Percentiles rank a stretch among this genome's conserved stretches.
Conservation (phyloP, 2,329 filamentous ascomycete genomes). For the Nemania sp. region DNA sequence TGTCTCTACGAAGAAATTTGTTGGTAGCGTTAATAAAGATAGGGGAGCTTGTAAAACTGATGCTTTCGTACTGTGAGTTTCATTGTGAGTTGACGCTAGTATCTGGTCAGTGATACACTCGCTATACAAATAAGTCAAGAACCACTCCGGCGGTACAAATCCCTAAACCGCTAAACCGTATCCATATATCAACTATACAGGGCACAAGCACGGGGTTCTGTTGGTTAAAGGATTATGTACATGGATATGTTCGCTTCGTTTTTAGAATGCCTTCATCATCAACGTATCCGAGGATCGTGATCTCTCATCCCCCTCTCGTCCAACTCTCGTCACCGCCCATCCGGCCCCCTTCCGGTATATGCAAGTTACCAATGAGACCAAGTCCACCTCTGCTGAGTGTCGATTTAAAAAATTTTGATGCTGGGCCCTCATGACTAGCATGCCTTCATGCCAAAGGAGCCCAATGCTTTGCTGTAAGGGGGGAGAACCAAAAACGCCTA, state of each 20-base stretch:
- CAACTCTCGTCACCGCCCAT: constrained; percentile 22
- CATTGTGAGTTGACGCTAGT: background rate
- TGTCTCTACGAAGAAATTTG: too few relatives aligned
- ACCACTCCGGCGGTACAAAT: background rate
- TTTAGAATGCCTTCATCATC: constrained; percentile 21
- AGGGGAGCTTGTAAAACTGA: background rate
- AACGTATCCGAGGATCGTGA: constrained; percentile 16
- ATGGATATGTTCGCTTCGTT: constrained; percentile 18
- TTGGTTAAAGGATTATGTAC: constrained; percentile 33
- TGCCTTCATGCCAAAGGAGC: constrained; percentile 16
- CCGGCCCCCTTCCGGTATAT: constrained; percentile 35
- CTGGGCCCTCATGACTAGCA: constrained; percentile 12
- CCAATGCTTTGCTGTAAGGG: constrained; percentile 28
- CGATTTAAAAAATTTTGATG: constrained; percentile 13
- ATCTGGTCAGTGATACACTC: background rate
- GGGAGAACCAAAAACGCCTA: constrained; percentile 36
- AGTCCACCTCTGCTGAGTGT: constrained; percentile 19
- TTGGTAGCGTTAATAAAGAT: too few relatives aligned
- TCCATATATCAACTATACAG: constrained; percentile 29
- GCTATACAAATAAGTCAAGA: background rate
- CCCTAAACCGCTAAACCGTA: constrained; percentile 13
- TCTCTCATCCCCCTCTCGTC: constrained; percentile 8
- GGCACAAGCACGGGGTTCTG: constrained; percentile 16
- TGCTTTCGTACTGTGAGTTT: background rate
- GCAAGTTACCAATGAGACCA: constrained; percentile 33